A percentile compares a stretch with the other conserved stretches of the same genome.
Conservation (phyloP, 1,284 basidiomycete genomes). For the Volvariella volvacea region DNA sequence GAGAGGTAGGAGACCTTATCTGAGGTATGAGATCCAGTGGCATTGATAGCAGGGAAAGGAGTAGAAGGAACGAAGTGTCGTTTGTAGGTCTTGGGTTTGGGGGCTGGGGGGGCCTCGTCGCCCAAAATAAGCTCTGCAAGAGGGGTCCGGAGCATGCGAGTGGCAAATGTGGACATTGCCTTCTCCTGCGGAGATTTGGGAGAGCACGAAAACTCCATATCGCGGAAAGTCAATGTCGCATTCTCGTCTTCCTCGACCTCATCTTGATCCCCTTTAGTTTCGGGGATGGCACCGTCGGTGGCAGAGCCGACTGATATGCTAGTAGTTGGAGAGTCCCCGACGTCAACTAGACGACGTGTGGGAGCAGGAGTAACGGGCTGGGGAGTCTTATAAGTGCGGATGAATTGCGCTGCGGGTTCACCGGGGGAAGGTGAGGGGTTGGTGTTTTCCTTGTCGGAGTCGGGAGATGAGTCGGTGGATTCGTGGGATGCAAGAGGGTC, state of each 20-base stretch:
- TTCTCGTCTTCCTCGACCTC: conserved; percentile 25
- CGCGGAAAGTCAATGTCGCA: conserved; percentile 21
- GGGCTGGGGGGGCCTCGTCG: conserved; percentile 23
- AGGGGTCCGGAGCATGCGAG: conserved; percentile 22
- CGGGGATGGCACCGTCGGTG: neutral
- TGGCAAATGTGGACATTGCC: neutral
- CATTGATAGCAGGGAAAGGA: conserved; percentile 10
- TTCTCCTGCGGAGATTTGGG: conserved; percentile 13
- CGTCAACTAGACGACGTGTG: conserved; percentile 49
- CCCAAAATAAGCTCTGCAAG: conserved; percentile 26
- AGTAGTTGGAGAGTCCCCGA: conserved; percentile 45
- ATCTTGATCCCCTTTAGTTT: conserved; percentile 8
- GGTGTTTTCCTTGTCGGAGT: conserved; percentile 58
- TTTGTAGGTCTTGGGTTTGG: conserved; percentile 23
- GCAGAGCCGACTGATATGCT: conserved; percentile 22
- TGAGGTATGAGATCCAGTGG: neutral
- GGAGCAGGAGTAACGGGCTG: conserved; percentile 14
- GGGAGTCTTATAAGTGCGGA: neutral
- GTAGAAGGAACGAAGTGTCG: conserved; percentile 14
- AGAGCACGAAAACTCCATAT: conserved; percentile 25
- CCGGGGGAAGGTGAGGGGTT: conserved; percentile 21
- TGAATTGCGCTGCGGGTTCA: conserved; percentile 41
- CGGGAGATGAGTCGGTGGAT: conserved; percentile 18
- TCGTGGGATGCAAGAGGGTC: conserved; percentile 38
- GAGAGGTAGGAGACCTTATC: neutral